A percentile compares a stretch with the other conserved stretches of the same genome.
phyloP scores from a whole-genome alignment of 2,329 filamentous ascomycete species.

The Fusarium humuli region DNA sequence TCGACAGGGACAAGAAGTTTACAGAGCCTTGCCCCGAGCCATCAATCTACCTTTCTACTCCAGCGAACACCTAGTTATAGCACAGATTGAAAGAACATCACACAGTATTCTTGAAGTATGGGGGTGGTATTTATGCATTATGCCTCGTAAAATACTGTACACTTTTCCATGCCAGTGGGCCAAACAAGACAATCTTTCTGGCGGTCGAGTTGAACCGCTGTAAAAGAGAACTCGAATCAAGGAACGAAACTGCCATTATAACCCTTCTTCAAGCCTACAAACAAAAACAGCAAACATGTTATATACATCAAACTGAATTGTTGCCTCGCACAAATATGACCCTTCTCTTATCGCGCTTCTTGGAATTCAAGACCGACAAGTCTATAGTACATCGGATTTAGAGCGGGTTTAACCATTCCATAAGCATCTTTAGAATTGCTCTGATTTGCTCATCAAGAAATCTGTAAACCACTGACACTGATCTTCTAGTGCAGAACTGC shows the following conservation, averaged over 20 bases:
- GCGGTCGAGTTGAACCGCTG: not conserved
- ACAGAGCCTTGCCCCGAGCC: not conserved
- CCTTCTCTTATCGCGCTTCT: no score
- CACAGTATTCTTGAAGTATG: not conserved
- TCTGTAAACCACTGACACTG: not conserved
- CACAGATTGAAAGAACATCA: not conserved
- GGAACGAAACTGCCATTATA: not conserved
- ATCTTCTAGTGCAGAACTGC: not conserved
- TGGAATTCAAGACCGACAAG: not conserved
- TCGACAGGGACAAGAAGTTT: not conserved
- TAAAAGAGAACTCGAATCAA: not conserved
- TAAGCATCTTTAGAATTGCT: conserved; percentile 32
- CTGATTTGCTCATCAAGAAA: conserved; percentile 25
- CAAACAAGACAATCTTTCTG: not conserved
- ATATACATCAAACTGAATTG: not conserved
- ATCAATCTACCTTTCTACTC: not conserved
- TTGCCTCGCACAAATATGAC: not conserved
- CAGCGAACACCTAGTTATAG: not conserved
- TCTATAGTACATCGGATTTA: not conserved
- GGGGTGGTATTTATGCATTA: not conserved
- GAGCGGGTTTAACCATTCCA: conserved; percentile 10
- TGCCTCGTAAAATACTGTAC: not conserved
- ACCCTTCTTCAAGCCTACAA: not conserved
- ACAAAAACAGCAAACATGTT: not conserved
- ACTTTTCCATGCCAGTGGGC: not conserved